These are phyloP conservation scores for Marsdenia floribunda DNA, from an alignment of 257 asterid genomes.

Conservation along the genomic window DNA sequence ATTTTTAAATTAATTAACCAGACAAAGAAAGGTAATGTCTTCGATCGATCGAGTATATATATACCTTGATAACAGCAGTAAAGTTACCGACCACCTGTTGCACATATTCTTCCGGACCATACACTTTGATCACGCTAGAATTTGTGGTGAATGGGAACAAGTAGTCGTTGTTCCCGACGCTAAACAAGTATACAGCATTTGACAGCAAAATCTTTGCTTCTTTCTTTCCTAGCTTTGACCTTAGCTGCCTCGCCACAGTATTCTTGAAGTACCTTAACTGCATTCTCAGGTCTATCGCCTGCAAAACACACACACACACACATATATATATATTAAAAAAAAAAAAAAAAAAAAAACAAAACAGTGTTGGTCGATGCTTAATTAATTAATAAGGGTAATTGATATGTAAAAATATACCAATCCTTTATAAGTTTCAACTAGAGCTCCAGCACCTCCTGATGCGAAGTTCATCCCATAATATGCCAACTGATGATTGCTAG, in stretches of 20 bases:
- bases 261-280: slow-evolving; percentile 19
- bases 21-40: neutral
- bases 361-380: neutral
- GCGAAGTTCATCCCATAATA: slow-evolving; percentile 58
- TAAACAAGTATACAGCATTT: slow-evolving; percentile 21
- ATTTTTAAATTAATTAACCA: neutral
- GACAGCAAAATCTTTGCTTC: slow-evolving; percentile 9
- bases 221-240: slow-evolving; percentile 9
- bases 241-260: slow-evolving; percentile 9
- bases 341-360: neutral
- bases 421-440: slow-evolving; percentile 42
- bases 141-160: neutral
- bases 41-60: too few species aligned
- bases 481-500: slow-evolving; percentile 19
- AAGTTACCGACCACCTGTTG: slow-evolving; percentile 19
- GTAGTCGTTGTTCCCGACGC: slow-evolving; percentile 16
- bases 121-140: neutral
- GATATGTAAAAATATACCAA: slow-evolving; percentile 15
- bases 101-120: neutral
- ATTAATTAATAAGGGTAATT: too few species aligned
- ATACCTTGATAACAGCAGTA: slow-evolving; percentile 17
- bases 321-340: neutral
- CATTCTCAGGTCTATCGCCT: slow-evolving; percentile 23
- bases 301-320: neutral
- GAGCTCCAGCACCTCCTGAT: slow-evolving; percentile 66